Evolutionary conservation across 345 rosid species (phyloP), one percentile per base, ranked within the genome.

Genomic region (Citrus maxima): DNA sequence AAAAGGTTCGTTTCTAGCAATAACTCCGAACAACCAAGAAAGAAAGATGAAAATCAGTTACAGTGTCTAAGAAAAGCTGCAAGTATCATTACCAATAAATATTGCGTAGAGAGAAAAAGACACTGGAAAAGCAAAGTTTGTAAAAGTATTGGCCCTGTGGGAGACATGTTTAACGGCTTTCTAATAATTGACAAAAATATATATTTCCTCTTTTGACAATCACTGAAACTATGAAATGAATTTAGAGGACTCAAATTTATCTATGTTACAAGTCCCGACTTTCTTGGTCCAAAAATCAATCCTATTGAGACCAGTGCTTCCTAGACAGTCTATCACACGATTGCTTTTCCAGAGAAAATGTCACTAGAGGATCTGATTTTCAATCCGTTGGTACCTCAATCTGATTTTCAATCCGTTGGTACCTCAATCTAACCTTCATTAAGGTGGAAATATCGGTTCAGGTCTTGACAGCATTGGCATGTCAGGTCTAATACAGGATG

Each of bases 251-350:
- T 72, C 78, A 75, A 73, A 28, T 80, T 69, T 65, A 73, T 79
- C 70, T 79, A 83, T 81, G 82, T 77, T 84, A 80, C 88, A 84
- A 27, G 77, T 88, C 59, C 74, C 49, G 58, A 67, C 10, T 61
- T 73, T 55, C 73, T 73, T 19, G 37, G 68, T 67, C 9, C 80
- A 85, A 81, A 73, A 81, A 7, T 72, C 72, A 69, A 69, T 30
- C 42, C 58, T 10, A 10, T 40, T 55, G 59, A 67, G 49, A 64
- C 74, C 67, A 70, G 28, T 13, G 2, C 24, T 54, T 46, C 21
- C 61, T 49, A 14, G 71, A 34, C 27, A 35, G 64, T 67, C 72
- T 22, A 76, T 22, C 56, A 74, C 49, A 73, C 19, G 21, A 46
- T 69, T n/a, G 1, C 6, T 60, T 22, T 10, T 40, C 32, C 27